phyloP scores from a whole-genome alignment of 176 grass and related monocot species.

The Hyparrhenia diplandra region DNA sequence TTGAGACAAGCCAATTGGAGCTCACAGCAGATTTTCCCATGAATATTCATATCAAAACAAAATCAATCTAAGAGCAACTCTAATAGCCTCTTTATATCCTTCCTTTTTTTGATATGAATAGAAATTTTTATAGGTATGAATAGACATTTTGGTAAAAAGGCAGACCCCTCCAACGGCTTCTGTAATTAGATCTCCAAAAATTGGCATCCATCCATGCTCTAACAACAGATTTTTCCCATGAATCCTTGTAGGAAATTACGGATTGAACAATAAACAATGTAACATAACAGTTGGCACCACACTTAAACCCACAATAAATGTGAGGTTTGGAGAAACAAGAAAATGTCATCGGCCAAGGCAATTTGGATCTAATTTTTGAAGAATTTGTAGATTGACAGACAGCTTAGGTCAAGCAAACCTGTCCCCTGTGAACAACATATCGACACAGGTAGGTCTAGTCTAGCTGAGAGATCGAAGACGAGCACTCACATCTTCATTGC shows the following conservation, averaged over 20 bases:
- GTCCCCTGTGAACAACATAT: background rate
- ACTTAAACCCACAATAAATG: background rate
- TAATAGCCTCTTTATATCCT: too few relatives aligned
- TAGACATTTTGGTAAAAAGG: too few relatives aligned
- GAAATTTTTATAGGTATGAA: too few relatives aligned
- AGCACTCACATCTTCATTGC: slow-evolving; percentile 27
- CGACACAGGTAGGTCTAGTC: background rate
- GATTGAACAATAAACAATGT: background rate
- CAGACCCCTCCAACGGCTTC: too few relatives aligned
- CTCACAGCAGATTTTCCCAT: background rate
- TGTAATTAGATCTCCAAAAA: too few relatives aligned
- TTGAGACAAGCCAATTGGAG: background rate
- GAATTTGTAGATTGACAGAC: background rate
- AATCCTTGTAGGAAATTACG: background rate
- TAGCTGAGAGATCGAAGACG: background rate
- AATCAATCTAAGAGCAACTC: too few relatives aligned
- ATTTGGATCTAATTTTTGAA: background rate
- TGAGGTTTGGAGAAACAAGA: background rate
- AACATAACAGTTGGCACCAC: background rate
- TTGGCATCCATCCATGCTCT: too few relatives aligned
- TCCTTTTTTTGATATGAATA: too few relatives aligned
- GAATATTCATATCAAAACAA: background rate
- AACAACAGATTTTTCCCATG: background rate
- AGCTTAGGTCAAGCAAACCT: background rate
- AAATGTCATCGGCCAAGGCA: background rate